Conservation (phyloP, 768 basidiomycete genomes). For the Leccinum variicolor region DNA sequence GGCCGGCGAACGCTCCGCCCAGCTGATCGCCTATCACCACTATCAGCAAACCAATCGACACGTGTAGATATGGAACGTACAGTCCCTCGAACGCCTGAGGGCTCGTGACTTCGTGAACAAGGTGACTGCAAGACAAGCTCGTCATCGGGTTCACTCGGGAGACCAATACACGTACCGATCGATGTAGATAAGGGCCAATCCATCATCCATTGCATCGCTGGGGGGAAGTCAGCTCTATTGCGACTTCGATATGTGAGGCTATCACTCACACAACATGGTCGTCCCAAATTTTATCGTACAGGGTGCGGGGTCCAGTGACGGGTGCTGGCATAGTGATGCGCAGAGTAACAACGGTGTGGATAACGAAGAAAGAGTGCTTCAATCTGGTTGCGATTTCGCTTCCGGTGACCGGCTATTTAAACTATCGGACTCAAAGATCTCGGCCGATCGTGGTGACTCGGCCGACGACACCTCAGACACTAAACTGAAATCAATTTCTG, state of each 20-base stretch:
- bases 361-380: neutral
- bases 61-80: conserved; percentile 36
- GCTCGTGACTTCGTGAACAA: conserved; percentile 91
- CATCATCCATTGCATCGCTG: conserved; percentile 72
- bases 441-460: conserved; percentile 15
- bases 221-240: conserved; percentile 6
- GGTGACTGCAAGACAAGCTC: conserved; percentile 35
- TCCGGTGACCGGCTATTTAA: conserved; percentile 2
- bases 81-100: conserved; percentile 91
- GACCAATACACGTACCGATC: conserved; percentile 50
- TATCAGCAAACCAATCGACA: conserved; percentile 9
- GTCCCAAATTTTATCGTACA: conserved; percentile 98
- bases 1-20: conserved; percentile 75
- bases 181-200: conserved; percentile 79
- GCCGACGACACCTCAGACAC: conserved; percentile 5
- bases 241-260: conserved; percentile 1
- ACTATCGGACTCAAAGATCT: neutral
- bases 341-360: conserved; percentile 2
- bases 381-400: neutral
- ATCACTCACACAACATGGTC: conserved; percentile 84
- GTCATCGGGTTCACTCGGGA: neutral
- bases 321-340: conserved; percentile 49
- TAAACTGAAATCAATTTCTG: neutral
- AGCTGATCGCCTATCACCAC: conserved; percentile 56
- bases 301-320: conserved; percentile 68